Evolutionary conservation across 495 filamentous ascomycete genomes (phyloP).

Genomic region (Chaetomidium leptoderma): DNA sequence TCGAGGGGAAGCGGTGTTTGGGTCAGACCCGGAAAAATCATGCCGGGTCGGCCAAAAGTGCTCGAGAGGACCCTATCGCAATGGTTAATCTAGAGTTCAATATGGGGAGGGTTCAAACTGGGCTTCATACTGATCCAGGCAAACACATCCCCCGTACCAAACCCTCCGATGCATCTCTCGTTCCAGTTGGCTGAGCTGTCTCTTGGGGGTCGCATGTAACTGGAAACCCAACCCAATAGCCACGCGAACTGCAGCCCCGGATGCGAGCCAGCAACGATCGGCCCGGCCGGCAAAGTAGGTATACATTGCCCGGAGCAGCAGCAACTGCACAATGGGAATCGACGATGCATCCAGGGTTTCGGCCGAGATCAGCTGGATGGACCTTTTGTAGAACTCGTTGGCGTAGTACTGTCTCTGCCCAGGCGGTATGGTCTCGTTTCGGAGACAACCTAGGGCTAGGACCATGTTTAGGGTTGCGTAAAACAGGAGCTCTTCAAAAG

Average conservation of each 20-base stretch:
- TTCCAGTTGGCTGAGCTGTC: slow-evolving; percentile 24
- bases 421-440: slow-evolving; percentile 24
- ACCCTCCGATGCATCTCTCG: slow-evolving; percentile 36
- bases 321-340: slow-evolving; percentile 35
- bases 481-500: slow-evolving; percentile 29
- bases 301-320: slow-evolving; percentile 39
- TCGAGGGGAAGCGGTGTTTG: slow-evolving; percentile 17
- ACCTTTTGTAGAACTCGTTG: slow-evolving; percentile 36
- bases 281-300: slow-evolving; percentile 37
- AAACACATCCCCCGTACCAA: slow-evolving; percentile 41
- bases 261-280: slow-evolving; percentile 41
- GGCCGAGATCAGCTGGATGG: slow-evolving; percentile 31
- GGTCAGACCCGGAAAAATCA: slow-evolving; percentile 23
- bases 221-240: slow-evolving; percentile 40
- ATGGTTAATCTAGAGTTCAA: not conserved
- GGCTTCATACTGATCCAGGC: slow-evolving; percentile 34
- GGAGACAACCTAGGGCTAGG: slow-evolving; percentile 39
- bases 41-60: slow-evolving; percentile 36
- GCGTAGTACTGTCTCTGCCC: slow-evolving; percentile 24
- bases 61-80: slow-evolving; percentile 28
- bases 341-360: slow-evolving; percentile 33
- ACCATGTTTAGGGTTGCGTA: slow-evolving; percentile 36
- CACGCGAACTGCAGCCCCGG: slow-evolving; percentile 37
- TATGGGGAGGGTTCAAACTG: not conserved
- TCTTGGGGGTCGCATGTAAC: slow-evolving; percentile 27